Evolutionary conservation across 495 filamentous ascomycete species (phyloP), one percentile per base, ranked within the genome.

Genomic region (Tuber aestivum): DNA sequence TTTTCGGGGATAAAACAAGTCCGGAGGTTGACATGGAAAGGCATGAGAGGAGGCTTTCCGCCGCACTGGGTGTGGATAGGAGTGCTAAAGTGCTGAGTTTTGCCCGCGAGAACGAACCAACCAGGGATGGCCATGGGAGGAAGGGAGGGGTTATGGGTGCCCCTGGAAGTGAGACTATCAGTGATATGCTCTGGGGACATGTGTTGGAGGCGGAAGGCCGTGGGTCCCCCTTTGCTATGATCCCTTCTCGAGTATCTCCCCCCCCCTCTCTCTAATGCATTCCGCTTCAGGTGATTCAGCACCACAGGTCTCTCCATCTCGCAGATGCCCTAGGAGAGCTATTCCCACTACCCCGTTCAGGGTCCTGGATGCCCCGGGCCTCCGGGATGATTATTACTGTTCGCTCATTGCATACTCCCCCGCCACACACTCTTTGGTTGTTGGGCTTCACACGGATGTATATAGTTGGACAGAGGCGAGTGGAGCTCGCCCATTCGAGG

Each of bases 341-440:
- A 75, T 74, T 27, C 73, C 79, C 5, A 74, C 38, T 18, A 70
- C 73, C 41, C 48, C 79, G 14, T 70, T 75, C 70, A 86, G 81
- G 84, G 94, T 97, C 5, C 85, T 99, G 21, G 93, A 97, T 85
- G 95, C 95, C 6, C 94, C 95, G 1, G 88, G 89, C 38, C 87
- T 98, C 70, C 88, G 93, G 41, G 95, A 99, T 83, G 96, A 99
- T 83, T 99, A 94, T 80, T 99, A 99, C 82, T 97, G 94, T 84
- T 94, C 94, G 0, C 87, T 94, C 12, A 87, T 99, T 71, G 93
- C 95, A 10, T 98, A 97, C 83, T 96, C 90, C 2, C 84, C 86
- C 37, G 91, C 87, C 12, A 87, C 88, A 45, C 88, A 92, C 44
- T 91, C 91, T 21, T 88, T 99, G 45, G 96, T 94, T 56, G 93